phyloP scores from a whole-genome alignment of 306 rosid species.

The Lathyrus tuberosus region DNA sequence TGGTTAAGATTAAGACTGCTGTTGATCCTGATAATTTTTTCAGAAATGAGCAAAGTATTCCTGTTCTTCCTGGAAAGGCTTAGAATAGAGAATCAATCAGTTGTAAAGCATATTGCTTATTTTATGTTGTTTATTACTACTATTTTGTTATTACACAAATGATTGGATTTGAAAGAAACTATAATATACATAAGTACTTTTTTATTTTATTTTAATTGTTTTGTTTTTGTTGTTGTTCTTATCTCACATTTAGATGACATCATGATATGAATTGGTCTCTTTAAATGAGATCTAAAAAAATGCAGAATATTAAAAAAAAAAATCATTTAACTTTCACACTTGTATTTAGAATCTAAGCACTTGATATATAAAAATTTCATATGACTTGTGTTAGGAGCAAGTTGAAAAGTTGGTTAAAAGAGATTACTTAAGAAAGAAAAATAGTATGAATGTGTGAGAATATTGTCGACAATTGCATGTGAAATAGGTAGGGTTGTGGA shows the following conservation, averaged over 20 bases:
- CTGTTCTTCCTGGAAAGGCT: slow-evolving; percentile 28
- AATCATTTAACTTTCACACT: background rate
- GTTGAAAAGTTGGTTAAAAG: slow-evolving; percentile 1
- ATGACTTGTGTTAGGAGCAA: background rate
- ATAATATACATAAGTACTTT: background rate
- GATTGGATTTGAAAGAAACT: background rate
- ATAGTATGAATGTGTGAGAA: background rate
- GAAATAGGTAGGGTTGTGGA: background rate
- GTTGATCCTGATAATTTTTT: slow-evolving; percentile 75
- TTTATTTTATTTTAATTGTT: no score
- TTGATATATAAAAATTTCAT: background rate
- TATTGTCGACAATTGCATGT: background rate
- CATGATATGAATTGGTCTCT: no score
- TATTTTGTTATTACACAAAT: background rate
- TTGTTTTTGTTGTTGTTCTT: no score
- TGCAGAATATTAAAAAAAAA: background rate
- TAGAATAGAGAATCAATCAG: background rate
- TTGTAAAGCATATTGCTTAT: background rate
- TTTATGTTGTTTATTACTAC: background rate
- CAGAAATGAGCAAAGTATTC: slow-evolving; percentile 81
- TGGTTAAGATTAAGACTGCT: slow-evolving; percentile 60
- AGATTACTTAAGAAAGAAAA: background rate
- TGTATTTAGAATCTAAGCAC: background rate
- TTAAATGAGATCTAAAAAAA: no score
- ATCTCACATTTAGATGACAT: no score